Evolutionary conservation across 257 asterid species (phyloP).

Genomic region (Solanum tacnaense): DNA sequence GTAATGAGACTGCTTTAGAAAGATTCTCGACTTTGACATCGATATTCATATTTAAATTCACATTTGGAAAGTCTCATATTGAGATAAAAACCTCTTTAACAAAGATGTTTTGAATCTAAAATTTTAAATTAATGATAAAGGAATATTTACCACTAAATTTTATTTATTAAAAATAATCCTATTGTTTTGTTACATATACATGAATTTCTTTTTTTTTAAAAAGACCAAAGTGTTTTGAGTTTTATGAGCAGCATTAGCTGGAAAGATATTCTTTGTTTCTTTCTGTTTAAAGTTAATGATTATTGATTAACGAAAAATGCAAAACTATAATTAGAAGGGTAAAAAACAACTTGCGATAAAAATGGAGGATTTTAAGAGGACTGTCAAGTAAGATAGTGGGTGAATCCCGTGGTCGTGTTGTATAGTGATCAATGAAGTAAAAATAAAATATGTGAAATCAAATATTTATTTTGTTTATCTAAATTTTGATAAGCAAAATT

Average conservation of each 20-base stretch:
- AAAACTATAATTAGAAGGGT: background rate
- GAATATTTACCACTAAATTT: no score
- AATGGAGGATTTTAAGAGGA: background rate
- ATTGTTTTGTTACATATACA: background rate
- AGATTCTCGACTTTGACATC: no score
- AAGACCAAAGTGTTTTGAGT: background rate
- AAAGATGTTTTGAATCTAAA: background rate
- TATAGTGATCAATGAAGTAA: background rate
- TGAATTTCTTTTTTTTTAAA: background rate
- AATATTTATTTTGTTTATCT: background rate
- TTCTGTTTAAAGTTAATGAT: background rate
- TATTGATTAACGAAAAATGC: background rate
- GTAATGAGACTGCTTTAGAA: no score
- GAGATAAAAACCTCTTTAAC: background rate
- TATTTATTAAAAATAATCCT: background rate
- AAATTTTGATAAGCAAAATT: background rate
- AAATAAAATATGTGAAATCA: background rate
- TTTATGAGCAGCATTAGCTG: background rate
- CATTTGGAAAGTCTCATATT: no score
- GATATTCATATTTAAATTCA: no score
- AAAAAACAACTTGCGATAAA: background rate
- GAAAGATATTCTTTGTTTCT: background rate
- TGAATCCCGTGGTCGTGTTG: background rate
- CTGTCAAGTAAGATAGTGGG: background rate
- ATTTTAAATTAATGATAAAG: background rate